Base-by-base conservation (phyloP, 805 yeast genomes). In the Candida hungchunana region DNA sequence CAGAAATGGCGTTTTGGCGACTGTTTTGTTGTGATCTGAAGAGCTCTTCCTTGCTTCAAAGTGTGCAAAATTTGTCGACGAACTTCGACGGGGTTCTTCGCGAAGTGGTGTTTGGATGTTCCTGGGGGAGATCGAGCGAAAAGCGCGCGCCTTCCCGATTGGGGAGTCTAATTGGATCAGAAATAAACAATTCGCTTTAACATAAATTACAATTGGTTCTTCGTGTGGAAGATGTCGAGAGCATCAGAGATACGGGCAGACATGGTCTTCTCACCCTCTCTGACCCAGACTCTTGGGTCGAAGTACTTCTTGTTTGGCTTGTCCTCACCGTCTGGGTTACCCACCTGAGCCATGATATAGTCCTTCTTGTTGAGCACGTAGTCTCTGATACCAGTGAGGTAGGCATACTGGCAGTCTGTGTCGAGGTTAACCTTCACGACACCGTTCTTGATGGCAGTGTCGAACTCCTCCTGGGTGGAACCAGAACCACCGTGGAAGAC, bases 401-500 rank as follows among this genome's bases (percentile, higher is more conserved):
- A 93, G 50, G 98, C 97, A 73, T 73, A 93, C 75, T 93, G 98
- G 71, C 96, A 86, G 75, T 93, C 98, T 56, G 98, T 93, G 74
- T 93, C 98, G 67, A 93, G 79, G 80, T 93, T 93, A 65, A 93
- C 98, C 82, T 93, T 93, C 60, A 89, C 96, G 56, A 89, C 97
- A 77, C 98, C 98, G 71, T 77, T 73, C 64, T 64, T 66, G 69
- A 93, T 93, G 63, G 88, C 98, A 53, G 79, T 78, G 72, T 84
- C 82, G 68, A 84, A 93, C 73, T 93, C 98, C 50, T 70, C 66
- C 70, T 83, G 94, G 51, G 93, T 60, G 38, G 98, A 93, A 69
- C 98, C 98, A 48, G 98, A 93, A 69, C 98, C 98, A 74, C 98
- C 98, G 79, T 93, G 98, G 97, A 93, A 93, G 54, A 93, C 98